Percentiles rank a stretch among this genome's conserved stretches.
Evolutionary conservation across 805 yeast species (phyloP).

Genomic region (Candida namnaoensis): DNA sequence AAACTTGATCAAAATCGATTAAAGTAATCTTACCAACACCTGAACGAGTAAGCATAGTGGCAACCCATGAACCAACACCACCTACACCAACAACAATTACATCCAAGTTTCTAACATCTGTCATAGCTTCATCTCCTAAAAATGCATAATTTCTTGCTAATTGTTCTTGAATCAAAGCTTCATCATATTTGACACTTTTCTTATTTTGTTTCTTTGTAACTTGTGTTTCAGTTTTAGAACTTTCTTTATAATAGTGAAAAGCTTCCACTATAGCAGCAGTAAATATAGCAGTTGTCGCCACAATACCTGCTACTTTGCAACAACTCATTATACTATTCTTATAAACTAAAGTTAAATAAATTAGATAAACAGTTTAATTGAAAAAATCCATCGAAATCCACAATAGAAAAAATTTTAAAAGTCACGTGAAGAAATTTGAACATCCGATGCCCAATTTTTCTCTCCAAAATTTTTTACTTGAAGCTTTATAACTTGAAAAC

Average conservation of each 20-base stretch:
- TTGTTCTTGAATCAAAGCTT: conserved; percentile 80
- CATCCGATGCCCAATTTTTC: no score
- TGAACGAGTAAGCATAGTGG: conserved; percentile 83
- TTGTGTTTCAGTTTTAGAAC: neutral
- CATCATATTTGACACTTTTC: conserved; percentile 30
- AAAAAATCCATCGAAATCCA: no score
- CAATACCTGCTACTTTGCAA: conserved; percentile 19
- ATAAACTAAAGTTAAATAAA: no score
- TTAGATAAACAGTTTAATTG: no score
- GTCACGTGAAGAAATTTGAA: no score
- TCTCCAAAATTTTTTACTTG: no score
- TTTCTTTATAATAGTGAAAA: conserved; percentile 16
- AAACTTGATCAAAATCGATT: conserved; percentile 94
- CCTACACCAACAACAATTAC: conserved; percentile 90
- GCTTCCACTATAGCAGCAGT: conserved; percentile 21
- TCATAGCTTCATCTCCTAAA: conserved; percentile 78
- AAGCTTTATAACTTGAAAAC: no score
- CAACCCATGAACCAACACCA: conserved; percentile 97
- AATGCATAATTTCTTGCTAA: conserved; percentile 91
- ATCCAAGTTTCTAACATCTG: conserved; percentile 56
- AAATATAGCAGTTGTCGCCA: conserved; percentile 22
- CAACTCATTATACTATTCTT: no score
- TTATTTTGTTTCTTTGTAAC: conserved; percentile 1
- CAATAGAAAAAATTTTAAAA: no score
- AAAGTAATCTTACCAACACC: conserved; percentile 76